These are phyloP conservation scores for Phylloporus arenicola DNA, from an alignment of 768 basidiomycete species.

Conservation along the genomic window DNA sequence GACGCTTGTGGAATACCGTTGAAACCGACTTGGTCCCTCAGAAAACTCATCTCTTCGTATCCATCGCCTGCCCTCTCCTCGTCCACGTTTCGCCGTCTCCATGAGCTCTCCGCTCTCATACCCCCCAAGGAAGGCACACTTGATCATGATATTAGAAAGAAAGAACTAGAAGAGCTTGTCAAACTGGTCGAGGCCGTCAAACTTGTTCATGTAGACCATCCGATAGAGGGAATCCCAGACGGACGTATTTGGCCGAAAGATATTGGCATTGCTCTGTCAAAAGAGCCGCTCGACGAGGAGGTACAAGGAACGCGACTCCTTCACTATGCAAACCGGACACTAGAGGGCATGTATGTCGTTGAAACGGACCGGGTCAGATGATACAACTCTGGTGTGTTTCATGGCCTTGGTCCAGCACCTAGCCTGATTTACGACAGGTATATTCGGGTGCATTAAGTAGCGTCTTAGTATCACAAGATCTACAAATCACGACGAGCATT, in stretches of 20 bases:
- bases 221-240: conserved; percentile 33
- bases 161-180: conserved; percentile 65
- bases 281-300: conserved; percentile 18
- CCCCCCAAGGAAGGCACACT: conserved; percentile 57
- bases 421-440: neutral
- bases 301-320: conserved; percentile 44
- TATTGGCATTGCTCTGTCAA: conserved; percentile 28
- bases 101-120: conserved; percentile 66
- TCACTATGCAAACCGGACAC: conserved; percentile 42
- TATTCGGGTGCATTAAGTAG: neutral
- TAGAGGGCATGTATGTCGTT: conserved; percentile 56
- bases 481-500: neutral
- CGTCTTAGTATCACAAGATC: neutral
- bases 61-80: conserved; percentile 58
- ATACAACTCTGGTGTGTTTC: conserved; percentile 5
- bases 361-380: conserved; percentile 37
- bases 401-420: neutral
- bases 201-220: conserved; percentile 42
- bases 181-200: conserved; percentile 79
- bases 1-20: conserved; percentile 63
- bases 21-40: conserved; percentile 75
- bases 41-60: conserved; percentile 71
- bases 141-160: conserved; percentile 47
- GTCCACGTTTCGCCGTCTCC: conserved; percentile 54
- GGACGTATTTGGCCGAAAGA: conserved; percentile 40